Percentiles rank a stretch among this genome's conserved stretches.
phyloP scores from a whole-genome alignment of 768 basidiomycete species.

The Mycena galopus region DNA sequence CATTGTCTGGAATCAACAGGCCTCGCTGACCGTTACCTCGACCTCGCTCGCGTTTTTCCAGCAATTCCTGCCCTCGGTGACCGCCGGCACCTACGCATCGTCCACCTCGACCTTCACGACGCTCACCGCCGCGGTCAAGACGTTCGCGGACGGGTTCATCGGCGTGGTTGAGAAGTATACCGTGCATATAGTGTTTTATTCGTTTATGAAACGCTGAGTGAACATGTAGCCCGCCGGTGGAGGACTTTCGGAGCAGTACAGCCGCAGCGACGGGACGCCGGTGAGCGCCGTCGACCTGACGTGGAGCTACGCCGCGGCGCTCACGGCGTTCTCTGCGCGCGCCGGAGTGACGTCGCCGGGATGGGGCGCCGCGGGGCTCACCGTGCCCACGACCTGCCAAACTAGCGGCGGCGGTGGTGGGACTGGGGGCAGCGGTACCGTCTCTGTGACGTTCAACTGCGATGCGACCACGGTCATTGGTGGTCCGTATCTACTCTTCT shows the following conservation, averaged over 20 bases:
- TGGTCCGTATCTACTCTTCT: conserved; percentile 52
- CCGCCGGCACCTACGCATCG: conserved; percentile 65
- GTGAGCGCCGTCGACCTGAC: conserved; percentile 76
- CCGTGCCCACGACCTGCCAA: conserved; percentile 60
- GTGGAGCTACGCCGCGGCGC: conserved; percentile 81
- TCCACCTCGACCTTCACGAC: conserved; percentile 60
- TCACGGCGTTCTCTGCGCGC: conserved; percentile 70
- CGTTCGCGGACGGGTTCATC: conserved; percentile 77
- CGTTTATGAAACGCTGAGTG: background rate
- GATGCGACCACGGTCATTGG: conserved; percentile 69
- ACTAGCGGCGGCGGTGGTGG: conserved; percentile 41
- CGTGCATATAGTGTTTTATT: conserved; percentile 1
- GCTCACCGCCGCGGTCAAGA: conserved; percentile 61
- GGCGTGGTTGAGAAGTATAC: conserved; percentile 70
- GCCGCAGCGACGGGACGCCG: conserved; percentile 61
- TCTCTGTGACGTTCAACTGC: conserved; percentile 68
- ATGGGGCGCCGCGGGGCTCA: conserved; percentile 77
- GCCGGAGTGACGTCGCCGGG: conserved; percentile 59
- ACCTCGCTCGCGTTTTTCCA: conserved; percentile 80
- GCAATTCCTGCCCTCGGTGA: conserved; percentile 62
- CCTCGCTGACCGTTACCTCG: conserved; percentile 65
- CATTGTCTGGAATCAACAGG: conserved; percentile 70
- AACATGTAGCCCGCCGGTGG: conserved; percentile 60
- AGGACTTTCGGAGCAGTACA: conserved; percentile 74
- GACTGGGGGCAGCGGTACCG: conserved; percentile 34